Evolutionary conservation across 2,329 filamentous ascomycete genomes (phyloP), one percentile per base, ranked within the genome.

Genomic region (Ascochyta rabiei): DNA sequence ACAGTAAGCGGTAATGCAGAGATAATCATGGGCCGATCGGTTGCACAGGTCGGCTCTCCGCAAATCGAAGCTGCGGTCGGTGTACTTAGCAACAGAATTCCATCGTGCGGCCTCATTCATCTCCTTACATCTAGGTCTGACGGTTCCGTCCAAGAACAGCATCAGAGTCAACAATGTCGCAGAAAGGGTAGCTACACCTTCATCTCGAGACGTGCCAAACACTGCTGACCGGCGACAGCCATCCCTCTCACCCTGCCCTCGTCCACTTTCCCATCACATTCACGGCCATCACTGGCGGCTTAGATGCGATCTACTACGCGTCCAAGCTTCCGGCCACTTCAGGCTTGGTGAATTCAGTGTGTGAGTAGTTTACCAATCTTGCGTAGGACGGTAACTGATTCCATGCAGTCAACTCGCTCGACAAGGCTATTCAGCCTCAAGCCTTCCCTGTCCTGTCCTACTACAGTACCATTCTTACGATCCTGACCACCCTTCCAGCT

Each of bases 181-280:
- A 44, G 35, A 54, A 54, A 38, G 35, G 52, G 52, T 50, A 37
- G 46, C 44, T 33, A 23, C 6, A 16, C 3, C 7, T 39, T 13
- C 15, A 2, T 15, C 12, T 31, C 33, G 16, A 15, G 15, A 8
- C 2, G 18, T 8, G 6, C 26, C 9, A 33, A 19, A 19, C 19
- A 21, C 10, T 37, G 13, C 42, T 55, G 10, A 55, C 18, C 13
- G 15, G 15, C 15, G 59, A 56, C 52, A 76, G 73, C 55, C 77
- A 79, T 60, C 79, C 79, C 48, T 65, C 71, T 37, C 79, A 81
- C 61, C 78, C 78, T 43, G 77, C 78, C 23, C 68, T 74, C 10
- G 77, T 81, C 39, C 79, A 81, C 67, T 80, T 79, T 64, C 79
- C 79, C 18, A 73, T 81, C 48, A 73, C 78, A 51, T 79, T 80